Percentiles rank a stretch among this genome's conserved stretches.
Conservation (phyloP, 768 basidiomycete genomes). For the Suillus luteus region DNA sequence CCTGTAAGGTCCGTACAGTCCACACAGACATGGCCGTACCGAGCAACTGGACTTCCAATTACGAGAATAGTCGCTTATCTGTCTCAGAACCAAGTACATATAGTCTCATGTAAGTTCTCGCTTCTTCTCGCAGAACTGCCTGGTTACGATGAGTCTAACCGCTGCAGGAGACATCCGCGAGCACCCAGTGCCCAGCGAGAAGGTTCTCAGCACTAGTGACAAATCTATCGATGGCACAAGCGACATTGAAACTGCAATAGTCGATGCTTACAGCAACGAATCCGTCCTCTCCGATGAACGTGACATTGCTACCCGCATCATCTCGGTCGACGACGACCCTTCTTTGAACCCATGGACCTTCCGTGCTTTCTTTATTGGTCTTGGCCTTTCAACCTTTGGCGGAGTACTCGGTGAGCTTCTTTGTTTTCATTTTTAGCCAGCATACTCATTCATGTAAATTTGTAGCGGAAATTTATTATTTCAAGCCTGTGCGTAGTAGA, state of each 20-base stretch:
- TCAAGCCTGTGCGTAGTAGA: constrained; percentile 44
- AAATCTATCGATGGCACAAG: constrained; percentile 31
- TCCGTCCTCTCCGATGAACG: constrained; percentile 42
- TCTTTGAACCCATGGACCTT: constrained; percentile 48
- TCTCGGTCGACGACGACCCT: constrained; percentile 46
- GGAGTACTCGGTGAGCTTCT: constrained; percentile 43
- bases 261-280: constrained; percentile 28
- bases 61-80: constrained; percentile 13
- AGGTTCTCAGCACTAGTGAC: constrained; percentile 19
- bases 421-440: constrained; percentile 12
- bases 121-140: not conserved
- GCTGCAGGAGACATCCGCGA: constrained; percentile 1
- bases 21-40: no score
- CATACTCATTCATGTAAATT: constrained; percentile 9
- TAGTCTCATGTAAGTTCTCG: not conserved
- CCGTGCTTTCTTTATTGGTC: constrained; percentile 48
- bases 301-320: constrained; percentile 45
- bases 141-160: constrained; percentile 8
- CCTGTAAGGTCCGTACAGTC: not conserved
- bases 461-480: constrained; percentile 53
- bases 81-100: not conserved
- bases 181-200: constrained; percentile 8
- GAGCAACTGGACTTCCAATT: not conserved
- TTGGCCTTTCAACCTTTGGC: constrained; percentile 49
- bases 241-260: constrained; percentile 36